A percentile compares a stretch with the other conserved stretches of the same genome.
Conservation (phyloP, 495 filamentous ascomycete genomes). For the Ramalina peruviana region DNA sequence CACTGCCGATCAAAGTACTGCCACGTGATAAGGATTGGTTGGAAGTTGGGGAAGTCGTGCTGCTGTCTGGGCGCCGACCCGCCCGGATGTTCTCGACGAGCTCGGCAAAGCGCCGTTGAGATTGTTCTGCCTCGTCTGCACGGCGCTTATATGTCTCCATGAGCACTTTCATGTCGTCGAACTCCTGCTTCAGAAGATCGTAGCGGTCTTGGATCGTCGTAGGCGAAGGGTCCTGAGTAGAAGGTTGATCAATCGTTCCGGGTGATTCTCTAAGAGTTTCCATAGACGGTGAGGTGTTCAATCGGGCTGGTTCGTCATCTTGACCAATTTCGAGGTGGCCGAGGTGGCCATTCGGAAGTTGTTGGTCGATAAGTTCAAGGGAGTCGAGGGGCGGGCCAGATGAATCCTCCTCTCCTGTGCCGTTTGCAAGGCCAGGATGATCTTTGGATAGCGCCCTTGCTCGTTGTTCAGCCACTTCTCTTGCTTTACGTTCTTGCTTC, state of each 20-base stretch:
- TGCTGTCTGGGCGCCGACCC: conserved; percentile 3
- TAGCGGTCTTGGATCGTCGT: conserved; percentile 20
- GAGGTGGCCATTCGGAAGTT: conserved; percentile 7
- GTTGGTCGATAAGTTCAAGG: conserved; percentile 8
- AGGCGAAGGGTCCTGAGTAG: neutral
- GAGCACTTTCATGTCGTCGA: conserved; percentile 68
- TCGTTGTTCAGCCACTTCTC: conserved; percentile 70
- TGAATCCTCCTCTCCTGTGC: conserved; percentile 18
- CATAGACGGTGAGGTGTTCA: conserved; percentile 8
- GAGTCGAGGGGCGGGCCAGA: conserved; percentile 23
- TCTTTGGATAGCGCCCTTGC: conserved; percentile 49
- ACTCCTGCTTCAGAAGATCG: conserved; percentile 68
- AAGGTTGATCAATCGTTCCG: too few relatives aligned
- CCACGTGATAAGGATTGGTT: neutral
- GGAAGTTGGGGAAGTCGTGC: neutral
- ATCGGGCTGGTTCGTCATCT: neutral
- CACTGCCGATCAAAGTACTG: neutral
- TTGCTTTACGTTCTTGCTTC: conserved; percentile 62
- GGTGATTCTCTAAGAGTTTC: neutral
- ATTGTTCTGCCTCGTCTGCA: conserved; percentile 67
- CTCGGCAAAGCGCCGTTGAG: conserved; percentile 67
- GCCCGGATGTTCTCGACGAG: conserved; percentile 71
- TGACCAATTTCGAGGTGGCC: conserved; percentile 9
- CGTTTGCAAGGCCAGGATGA: conserved; percentile 16
- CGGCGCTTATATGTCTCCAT: conserved; percentile 63